These are phyloP conservation scores for Gypsophila paniculata DNA, from an alignment of 179 eudicot species.

Conservation along the genomic window DNA sequence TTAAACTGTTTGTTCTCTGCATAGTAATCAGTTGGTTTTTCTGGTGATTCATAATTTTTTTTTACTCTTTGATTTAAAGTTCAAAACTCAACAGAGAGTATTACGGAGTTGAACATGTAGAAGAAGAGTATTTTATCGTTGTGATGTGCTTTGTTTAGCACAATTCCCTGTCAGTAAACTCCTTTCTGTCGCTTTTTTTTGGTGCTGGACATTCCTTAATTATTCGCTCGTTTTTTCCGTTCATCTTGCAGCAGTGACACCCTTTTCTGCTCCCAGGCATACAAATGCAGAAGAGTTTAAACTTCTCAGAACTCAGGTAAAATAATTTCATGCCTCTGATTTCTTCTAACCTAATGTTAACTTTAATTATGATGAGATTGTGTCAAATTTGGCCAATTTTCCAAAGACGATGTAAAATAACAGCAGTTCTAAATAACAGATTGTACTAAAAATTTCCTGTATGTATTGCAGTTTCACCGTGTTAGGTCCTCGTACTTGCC, in stretches of 20 bases:
- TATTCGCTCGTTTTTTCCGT: background rate
- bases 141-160: background rate
- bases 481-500: conserved; percentile 15
- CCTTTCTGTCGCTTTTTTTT: background rate
- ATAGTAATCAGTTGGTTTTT: background rate
- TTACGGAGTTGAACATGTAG: background rate
- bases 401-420: background rate
- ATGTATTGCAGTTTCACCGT: conserved; percentile 16
- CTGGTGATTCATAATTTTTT: background rate
- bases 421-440: background rate
- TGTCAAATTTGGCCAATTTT: too few relatives aligned
- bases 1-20: too few relatives aligned
- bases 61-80: too few relatives aligned
- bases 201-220: background rate
- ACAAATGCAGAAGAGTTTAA: conserved; percentile 1
- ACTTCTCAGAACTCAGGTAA: conserved; percentile 17
- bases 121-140: background rate
- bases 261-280: background rate
- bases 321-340: background rate
- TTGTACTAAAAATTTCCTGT: background rate
- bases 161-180: background rate
- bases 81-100: background rate
- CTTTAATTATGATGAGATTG: background rate
- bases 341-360: background rate
- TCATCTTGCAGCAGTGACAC: background rate